These are phyloP conservation scores for Trypanosoma lewisi DNA, from an alignment of 208 protist species.

Conservation along the genomic window DNA sequence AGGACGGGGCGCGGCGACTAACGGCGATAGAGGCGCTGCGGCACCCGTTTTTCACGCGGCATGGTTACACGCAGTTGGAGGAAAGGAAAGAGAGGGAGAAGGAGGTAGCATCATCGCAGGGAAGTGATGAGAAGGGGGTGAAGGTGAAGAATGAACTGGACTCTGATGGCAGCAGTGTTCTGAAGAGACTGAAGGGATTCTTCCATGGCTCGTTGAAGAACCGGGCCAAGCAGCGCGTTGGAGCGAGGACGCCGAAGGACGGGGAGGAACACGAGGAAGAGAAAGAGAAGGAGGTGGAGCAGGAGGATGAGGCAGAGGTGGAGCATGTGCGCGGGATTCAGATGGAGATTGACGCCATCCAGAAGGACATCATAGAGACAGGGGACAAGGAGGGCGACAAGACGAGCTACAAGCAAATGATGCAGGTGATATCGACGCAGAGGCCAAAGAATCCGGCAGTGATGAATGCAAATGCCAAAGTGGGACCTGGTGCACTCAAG, in stretches of 20 bases:
- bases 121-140: background rate
- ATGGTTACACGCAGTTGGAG: conserved; percentile 42
- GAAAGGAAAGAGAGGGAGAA: conserved; percentile 23
- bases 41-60: conserved; percentile 78
- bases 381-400: conserved; percentile 71
- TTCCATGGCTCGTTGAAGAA: too few species aligned
- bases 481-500: conserved; percentile 62
- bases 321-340: conserved; percentile 37
- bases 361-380: conserved; percentile 49
- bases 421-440: conserved; percentile 33
- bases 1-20: conserved; percentile 59
- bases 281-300: conserved; percentile 5
- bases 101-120: background rate
- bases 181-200: too few species aligned
- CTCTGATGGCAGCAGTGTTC: too few species aligned
- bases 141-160: background rate
- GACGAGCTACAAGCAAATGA: conserved; percentile 55
- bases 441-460: conserved; percentile 45
- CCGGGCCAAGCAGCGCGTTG: background rate
- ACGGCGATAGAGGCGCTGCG: conserved; percentile 65
- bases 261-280: conserved; percentile 9
- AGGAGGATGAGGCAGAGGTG: conserved; percentile 36
- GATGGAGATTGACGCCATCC: conserved; percentile 56
- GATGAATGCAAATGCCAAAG: conserved; percentile 76
- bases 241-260: background rate